Evolutionary conservation across 495 filamentous ascomycete species (phyloP).

Genomic region (Cudoniella acicularis): DNA sequence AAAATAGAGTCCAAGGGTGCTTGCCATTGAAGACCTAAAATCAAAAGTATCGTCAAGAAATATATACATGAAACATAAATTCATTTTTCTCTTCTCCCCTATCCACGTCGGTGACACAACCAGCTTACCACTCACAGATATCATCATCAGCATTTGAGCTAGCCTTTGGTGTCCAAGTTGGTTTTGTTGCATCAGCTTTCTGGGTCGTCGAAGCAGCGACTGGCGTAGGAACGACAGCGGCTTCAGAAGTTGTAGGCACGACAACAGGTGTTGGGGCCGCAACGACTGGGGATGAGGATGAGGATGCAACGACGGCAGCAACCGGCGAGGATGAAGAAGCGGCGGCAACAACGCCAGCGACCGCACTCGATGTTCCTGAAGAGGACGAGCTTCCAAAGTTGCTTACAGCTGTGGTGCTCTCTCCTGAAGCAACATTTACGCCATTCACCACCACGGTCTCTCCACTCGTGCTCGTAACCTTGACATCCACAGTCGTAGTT

Average conservation of each 20-base stretch:
- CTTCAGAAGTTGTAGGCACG: neutral
- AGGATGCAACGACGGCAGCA: neutral
- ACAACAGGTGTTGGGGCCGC: neutral
- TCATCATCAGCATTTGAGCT: neutral
- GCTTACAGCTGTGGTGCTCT: constrained; percentile 15
- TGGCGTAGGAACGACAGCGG: neutral
- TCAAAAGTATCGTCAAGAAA: neutral
- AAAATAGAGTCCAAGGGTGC: neutral
- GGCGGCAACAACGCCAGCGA: neutral
- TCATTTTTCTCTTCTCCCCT: neutral
- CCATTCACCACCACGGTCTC: constrained; percentile 26
- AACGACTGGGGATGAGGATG: neutral
- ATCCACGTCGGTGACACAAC: neutral
- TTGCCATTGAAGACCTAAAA: constrained; percentile 2
- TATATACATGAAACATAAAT: neutral
- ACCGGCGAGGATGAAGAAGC: neutral
- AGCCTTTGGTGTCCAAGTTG: neutral
- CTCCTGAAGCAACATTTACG: constrained; percentile 15
- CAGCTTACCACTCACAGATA: neutral
- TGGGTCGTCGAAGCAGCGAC: neutral
- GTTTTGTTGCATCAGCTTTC: neutral
- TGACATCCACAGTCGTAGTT: constrained; percentile 46
- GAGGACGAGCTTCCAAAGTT: constrained; percentile 24
- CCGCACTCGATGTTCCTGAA: too few relatives aligned
- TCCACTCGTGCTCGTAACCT: constrained; percentile 48